These are phyloP conservation scores for Ogataea kodamae DNA, from an alignment of 805 yeast genomes.

Conservation along the genomic window DNA sequence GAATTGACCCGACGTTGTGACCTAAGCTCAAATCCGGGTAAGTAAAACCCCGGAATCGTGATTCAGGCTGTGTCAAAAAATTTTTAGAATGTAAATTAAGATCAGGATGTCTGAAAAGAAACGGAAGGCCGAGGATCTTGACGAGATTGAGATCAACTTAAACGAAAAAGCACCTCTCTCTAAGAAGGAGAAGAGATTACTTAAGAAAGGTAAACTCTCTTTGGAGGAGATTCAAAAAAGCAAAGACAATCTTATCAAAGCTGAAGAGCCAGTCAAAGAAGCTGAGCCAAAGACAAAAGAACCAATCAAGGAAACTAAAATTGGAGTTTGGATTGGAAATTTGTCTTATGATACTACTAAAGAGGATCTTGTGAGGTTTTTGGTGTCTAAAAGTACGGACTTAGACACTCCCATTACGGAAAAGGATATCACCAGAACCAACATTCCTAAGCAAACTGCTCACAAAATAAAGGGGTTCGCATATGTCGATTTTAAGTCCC, in stretches of 20 bases:
- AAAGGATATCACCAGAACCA: conserved; percentile 66
- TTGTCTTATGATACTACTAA: conserved; percentile 77
- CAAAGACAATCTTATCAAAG: conserved; percentile 32
- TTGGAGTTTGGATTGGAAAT: conserved; percentile 94
- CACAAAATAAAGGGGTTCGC: conserved; percentile 83
- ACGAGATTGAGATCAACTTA: conserved; percentile 67
- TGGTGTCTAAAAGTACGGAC: conserved; percentile 44
- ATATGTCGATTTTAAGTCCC: conserved; percentile 72
- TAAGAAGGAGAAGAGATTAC: conserved; percentile 81
- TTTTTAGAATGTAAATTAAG: not conserved
- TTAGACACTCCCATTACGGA: conserved; percentile 38
- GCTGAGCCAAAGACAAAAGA: conserved; percentile 5
- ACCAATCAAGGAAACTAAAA: conserved; percentile 5
- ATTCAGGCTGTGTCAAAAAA: conserved; percentile 12
- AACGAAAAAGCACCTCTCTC: conserved; percentile 77
- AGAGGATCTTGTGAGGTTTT: conserved; percentile 66
- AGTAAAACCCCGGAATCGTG: not conserved
- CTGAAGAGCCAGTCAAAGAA: conserved; percentile 4
- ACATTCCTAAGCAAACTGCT: conserved; percentile 70
- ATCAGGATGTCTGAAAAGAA: conserved; percentile 13
- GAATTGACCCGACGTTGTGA: no score
- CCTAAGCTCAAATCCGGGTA: conserved; percentile 5
- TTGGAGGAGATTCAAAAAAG: conserved; percentile 48
- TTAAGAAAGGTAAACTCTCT: conserved; percentile 72
- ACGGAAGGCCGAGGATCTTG: conserved; percentile 39